phyloP scores from a whole-genome alignment of 495 filamentous ascomycete genomes.

The Penicillium steckii region DNA sequence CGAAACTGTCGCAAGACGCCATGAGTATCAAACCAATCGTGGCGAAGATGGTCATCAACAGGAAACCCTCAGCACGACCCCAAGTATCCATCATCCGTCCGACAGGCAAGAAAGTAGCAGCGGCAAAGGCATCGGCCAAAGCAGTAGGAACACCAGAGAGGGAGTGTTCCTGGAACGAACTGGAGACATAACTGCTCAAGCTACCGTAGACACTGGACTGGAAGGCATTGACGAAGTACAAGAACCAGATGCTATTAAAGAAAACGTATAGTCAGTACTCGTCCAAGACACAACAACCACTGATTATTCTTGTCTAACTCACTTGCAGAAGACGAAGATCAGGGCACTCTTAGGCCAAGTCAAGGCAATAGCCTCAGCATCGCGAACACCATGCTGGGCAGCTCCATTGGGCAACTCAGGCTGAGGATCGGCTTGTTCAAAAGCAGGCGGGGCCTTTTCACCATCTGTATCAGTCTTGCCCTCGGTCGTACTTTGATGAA shows the following conservation, averaged over 20 bases:
- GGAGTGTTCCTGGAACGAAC: conserved; percentile 31
- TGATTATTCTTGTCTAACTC: too few relatives aligned
- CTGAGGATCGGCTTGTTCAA: not conserved
- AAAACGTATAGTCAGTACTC: too few relatives aligned
- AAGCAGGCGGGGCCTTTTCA: not conserved
- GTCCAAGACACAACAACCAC: too few relatives aligned
- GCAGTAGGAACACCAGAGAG: conserved; percentile 31
- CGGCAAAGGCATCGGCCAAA: conserved; percentile 49
- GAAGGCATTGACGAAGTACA: conserved; percentile 26
- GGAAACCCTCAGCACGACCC: conserved; percentile 55
- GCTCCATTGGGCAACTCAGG: conserved; percentile 9
- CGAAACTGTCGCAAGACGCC: conserved; percentile 45
- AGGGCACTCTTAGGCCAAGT: conserved; percentile 34
- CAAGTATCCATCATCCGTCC: conserved; percentile 67
- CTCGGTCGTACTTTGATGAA: conserved; percentile 3
- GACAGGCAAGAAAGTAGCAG: conserved; percentile 58
- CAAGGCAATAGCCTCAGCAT: conserved; percentile 34
- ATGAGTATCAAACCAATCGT: conserved; percentile 47
- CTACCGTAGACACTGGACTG: conserved; percentile 28
- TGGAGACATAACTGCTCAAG: conserved; percentile 31
- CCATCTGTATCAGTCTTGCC: not conserved
- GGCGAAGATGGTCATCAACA: conserved; percentile 33
- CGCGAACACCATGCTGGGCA: conserved; percentile 34
- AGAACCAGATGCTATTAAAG: conserved; percentile 33
- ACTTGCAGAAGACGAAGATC: conserved; percentile 35